These are phyloP conservation scores for Geranium rotundifolium DNA, from an alignment of 345 rosid genomes.

Conservation along the genomic window DNA sequence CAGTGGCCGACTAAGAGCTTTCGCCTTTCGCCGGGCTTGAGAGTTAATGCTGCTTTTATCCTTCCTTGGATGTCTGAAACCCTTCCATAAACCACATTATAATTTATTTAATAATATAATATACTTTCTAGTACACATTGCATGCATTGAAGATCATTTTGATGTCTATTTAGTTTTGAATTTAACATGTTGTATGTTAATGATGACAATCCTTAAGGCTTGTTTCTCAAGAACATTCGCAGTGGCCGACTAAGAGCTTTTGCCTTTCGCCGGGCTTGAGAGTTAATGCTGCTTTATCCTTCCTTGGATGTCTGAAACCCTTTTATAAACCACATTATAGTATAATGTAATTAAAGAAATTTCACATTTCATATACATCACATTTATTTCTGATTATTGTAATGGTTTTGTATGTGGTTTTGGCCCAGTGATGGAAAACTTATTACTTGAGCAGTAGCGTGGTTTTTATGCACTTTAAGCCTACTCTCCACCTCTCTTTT, in stretches of 20 bases:
- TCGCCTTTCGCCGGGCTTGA: constrained; percentile 54
- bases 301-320: constrained; percentile 50
- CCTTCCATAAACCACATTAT: too few species aligned
- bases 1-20: constrained; percentile 85
- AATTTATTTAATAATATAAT: too few species aligned
- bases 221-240: constrained; percentile 59
- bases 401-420: too few species aligned
- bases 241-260: constrained; percentile 82
- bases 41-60: constrained; percentile 42
- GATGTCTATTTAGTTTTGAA: too few species aligned
- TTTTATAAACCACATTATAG: too few species aligned
- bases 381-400: neutral
- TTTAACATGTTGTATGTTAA: neutral
- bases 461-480: neutral
- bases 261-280: constrained; percentile 54
- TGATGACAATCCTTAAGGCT: constrained; percentile 27
- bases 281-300: constrained; percentile 43
- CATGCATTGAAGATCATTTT: too few species aligned
- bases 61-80: constrained; percentile 59
- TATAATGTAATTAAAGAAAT: too few species aligned
- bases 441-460: neutral
- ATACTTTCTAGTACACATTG: too few species aligned
- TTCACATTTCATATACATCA: neutral
- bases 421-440: neutral
- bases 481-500: neutral